Evolutionary conservation across 805 yeast genomes (phyloP).

Genomic region (Dipodascus geniculatus): DNA sequence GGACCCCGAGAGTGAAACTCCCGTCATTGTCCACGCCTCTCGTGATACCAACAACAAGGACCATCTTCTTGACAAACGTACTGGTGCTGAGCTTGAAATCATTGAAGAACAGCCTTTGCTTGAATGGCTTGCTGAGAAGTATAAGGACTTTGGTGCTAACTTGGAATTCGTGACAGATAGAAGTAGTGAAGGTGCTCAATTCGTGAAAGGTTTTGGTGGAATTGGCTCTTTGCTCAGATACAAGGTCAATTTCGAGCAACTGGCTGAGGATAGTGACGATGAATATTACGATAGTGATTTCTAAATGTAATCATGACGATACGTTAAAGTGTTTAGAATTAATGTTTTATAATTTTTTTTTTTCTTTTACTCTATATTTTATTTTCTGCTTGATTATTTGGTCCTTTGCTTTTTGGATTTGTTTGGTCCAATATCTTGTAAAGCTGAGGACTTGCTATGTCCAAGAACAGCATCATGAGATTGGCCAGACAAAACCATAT

Average conservation of each 20-base stretch:
- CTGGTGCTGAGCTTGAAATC: slow-evolving; percentile 88
- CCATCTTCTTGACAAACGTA: slow-evolving; percentile 65
- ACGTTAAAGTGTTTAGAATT: not conserved
- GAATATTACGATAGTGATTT: slow-evolving; percentile 49
- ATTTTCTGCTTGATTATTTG: not conserved
- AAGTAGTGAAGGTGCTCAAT: slow-evolving; percentile 97
- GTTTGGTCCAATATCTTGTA: slow-evolving; percentile 28
- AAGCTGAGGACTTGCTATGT: slow-evolving; percentile 52
- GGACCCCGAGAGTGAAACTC: slow-evolving; percentile 64
- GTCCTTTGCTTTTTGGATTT: not conserved
- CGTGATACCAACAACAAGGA: slow-evolving; percentile 68
- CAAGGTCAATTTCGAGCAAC: slow-evolving; percentile 93
- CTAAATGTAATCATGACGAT: not conserved
- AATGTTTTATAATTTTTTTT: not conserved
- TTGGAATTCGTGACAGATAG: slow-evolving; percentile 94
- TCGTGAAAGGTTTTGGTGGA: slow-evolving; percentile 97
- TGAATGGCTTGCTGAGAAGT: slow-evolving; percentile 98
- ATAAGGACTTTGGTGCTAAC: slow-evolving; percentile 86
- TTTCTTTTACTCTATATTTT: not conserved
- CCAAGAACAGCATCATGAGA: slow-evolving; percentile 65
- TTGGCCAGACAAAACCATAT: slow-evolving; percentile 53
- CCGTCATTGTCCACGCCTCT: slow-evolving; percentile 57
- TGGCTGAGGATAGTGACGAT: slow-evolving; percentile 79
- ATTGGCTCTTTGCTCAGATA: slow-evolving; percentile 94
- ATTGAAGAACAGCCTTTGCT: slow-evolving; percentile 74